Evolutionary conservation across 202 grass and related monocot species (phyloP).

Genomic region (Setaria viridis): DNA sequence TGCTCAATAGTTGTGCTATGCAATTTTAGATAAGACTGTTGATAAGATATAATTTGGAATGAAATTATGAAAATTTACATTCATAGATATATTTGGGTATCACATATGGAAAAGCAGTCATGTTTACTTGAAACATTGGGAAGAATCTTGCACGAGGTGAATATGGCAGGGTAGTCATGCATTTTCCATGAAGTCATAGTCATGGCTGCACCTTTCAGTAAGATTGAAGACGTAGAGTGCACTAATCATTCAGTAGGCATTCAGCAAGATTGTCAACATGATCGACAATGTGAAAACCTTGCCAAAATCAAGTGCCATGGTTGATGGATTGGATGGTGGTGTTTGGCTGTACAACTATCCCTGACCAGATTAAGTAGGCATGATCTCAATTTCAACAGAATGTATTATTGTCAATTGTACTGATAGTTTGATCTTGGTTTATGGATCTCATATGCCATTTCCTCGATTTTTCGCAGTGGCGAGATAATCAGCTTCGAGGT

Average conservation of each 20-base stretch:
- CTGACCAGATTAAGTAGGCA: not conserved
- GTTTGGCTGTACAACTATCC: slow-evolving; percentile 9
- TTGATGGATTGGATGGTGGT: not conserved
- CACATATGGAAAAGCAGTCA: not conserved
- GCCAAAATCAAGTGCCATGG: not conserved
- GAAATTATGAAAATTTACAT: not conserved
- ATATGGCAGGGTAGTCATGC: not conserved
- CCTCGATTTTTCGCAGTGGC: slow-evolving; percentile 55
- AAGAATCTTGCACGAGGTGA: slow-evolving; percentile 15
- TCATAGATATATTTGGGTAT: not conserved
- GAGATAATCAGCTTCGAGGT: slow-evolving; percentile 85
- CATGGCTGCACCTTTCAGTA: not conserved
- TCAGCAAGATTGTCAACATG: not conserved
- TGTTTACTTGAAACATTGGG: slow-evolving; percentile 16
- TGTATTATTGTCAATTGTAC: not conserved
- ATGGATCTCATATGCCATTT: slow-evolving; percentile 13
- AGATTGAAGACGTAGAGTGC: not conserved
- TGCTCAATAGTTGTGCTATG: slow-evolving; percentile 21
- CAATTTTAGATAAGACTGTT: slow-evolving; percentile 6
- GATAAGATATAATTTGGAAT: not conserved
- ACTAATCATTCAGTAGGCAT: not conserved
- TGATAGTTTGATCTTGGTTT: slow-evolving; percentile 23
- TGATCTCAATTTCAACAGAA: not conserved
- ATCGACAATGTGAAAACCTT: not conserved
- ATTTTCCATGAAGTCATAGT: slow-evolving; percentile 15